Evolutionary conservation across 305 asterid genomes (phyloP), one percentile per base, ranked within the genome.

Genomic region (Withania somnifera): DNA sequence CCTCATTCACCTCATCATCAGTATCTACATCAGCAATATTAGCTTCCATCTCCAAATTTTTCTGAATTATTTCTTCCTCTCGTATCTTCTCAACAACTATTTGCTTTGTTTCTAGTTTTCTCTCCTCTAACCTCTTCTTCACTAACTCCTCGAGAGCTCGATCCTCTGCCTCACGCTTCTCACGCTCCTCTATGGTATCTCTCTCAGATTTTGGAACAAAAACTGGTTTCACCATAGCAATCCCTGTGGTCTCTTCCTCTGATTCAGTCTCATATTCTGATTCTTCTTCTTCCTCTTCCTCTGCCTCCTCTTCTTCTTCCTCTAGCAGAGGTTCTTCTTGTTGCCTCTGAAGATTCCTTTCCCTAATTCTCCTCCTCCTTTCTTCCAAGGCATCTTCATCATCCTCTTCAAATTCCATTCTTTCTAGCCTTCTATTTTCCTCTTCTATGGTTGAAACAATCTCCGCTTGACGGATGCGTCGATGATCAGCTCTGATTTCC

Each of bases 391-490:
- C 97, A 78, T 95, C 97, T 82, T 90, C 97, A 76, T 95, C 97
- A 13, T 91, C 97, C 42, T 94, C 97, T 84, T 93, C 97, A 40
- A 87, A 78, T 40, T 92, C 96, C 86, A 89, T 78, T 34, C 92
- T 87, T 81, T 93, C 96, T 58, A 85, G 84, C 87, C 93, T 89
- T 87, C 86, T 82, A 79, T 75, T 92, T 77, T 95, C 98, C 85
- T 95, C 99, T 87, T 94, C 98, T 14, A 82, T 91, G 2, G 94
- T 93, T 8, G 99, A 95, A 54, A 95, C 88, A 83, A 95, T 94
- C 91, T 95, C 99, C 5, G 98, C 99, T 82, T 93, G 97, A 87
- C 98, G 91, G 75, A 94, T 95, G 64, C 97, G 92, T 86, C 97
- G 88, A 69, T 94, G 99, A 83, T 94, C 97, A 52, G 93, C 98